Evolutionary conservation across 306 rosid genomes (phyloP).

Genomic region (Cicer bijugum): DNA sequence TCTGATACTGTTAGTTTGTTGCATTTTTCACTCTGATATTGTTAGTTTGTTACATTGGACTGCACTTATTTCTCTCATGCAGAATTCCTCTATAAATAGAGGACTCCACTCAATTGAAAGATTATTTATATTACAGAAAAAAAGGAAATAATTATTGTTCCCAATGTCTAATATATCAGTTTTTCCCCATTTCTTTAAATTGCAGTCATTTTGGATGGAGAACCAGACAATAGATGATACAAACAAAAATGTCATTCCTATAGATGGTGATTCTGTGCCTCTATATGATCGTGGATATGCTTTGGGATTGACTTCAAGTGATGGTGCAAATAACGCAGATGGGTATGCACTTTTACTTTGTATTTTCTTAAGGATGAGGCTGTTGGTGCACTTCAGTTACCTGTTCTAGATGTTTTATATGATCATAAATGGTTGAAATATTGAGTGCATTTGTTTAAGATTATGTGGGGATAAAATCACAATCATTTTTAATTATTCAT

Average conservation of each 20-base stretch:
- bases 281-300: constrained; percentile 91
- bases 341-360: constrained; percentile 58
- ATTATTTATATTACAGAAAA: constrained; percentile 5
- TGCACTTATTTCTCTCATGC: too few species aligned
- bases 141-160: constrained; percentile 20
- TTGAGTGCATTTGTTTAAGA: not conserved
- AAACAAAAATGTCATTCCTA: constrained; percentile 53
- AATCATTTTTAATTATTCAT: too few species aligned
- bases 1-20: too few species aligned
- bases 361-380: constrained; percentile 38
- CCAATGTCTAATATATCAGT: constrained; percentile 27
- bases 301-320: constrained; percentile 82
- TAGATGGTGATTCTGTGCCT: constrained; percentile 78
- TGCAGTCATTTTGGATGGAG: constrained; percentile 97
- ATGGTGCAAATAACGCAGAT: constrained; percentile 64
- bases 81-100: too few species aligned
- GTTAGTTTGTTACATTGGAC: too few species aligned
- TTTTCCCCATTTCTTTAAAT: constrained; percentile 38
- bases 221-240: constrained; percentile 61
- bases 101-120: not conserved
- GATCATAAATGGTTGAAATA: constrained; percentile 17
- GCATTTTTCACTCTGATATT: too few species aligned
- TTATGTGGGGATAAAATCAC: too few species aligned
- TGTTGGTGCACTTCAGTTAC: constrained; percentile 18
- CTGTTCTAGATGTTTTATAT: constrained; percentile 27